phyloP scores from a whole-genome alignment of 352 stramenopile species.

The Pythium inflatum region DNA sequence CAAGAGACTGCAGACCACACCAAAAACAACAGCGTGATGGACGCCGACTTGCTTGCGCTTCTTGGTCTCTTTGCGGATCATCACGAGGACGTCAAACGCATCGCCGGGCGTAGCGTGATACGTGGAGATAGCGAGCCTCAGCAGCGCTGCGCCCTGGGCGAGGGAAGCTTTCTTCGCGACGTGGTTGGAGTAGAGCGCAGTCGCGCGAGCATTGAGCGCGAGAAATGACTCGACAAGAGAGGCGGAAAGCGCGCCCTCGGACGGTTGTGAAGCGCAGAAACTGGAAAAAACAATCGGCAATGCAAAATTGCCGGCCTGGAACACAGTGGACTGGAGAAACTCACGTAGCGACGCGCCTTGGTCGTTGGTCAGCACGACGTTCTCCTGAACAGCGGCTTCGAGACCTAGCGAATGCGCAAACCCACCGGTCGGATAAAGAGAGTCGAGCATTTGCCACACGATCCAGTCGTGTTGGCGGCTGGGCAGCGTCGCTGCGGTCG shows the following conservation, averaged over 20 bases:
- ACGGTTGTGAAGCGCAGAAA: slow-evolving; percentile 35
- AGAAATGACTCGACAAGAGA: slow-evolving; percentile 50
- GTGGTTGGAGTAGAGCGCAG: slow-evolving; percentile 78
- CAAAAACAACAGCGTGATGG: slow-evolving; percentile 76
- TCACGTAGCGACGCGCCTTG: slow-evolving; percentile 43
- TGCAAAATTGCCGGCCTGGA: slow-evolving; percentile 76
- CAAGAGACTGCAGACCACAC: slow-evolving; percentile 62
- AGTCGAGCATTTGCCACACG: slow-evolving; percentile 85
- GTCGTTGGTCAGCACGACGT: slow-evolving; percentile 43
- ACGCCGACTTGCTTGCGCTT: slow-evolving; percentile 51
- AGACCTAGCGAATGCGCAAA: slow-evolving; percentile 84
- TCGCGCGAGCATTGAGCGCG: slow-evolving; percentile 50
- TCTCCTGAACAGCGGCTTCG: slow-evolving; percentile 76
- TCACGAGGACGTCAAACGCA: slow-evolving; percentile 44
- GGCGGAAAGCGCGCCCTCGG: not conserved
- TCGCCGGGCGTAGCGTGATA: slow-evolving; percentile 39
- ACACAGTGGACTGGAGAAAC: slow-evolving; percentile 65
- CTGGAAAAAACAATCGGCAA: slow-evolving; percentile 71
- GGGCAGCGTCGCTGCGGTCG: no score
- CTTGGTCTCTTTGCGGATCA: slow-evolving; percentile 57
- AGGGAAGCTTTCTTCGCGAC: slow-evolving; percentile 79
- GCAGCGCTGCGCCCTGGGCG: slow-evolving; percentile 67
- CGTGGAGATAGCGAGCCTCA: slow-evolving; percentile 67
- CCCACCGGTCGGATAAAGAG: slow-evolving; percentile 78
- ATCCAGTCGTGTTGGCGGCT: slow-evolving; percentile 41